Evolutionary conservation across 2,329 filamentous ascomycete genomes (phyloP).

Genomic region (Teratosphaeria gauchensis): DNA sequence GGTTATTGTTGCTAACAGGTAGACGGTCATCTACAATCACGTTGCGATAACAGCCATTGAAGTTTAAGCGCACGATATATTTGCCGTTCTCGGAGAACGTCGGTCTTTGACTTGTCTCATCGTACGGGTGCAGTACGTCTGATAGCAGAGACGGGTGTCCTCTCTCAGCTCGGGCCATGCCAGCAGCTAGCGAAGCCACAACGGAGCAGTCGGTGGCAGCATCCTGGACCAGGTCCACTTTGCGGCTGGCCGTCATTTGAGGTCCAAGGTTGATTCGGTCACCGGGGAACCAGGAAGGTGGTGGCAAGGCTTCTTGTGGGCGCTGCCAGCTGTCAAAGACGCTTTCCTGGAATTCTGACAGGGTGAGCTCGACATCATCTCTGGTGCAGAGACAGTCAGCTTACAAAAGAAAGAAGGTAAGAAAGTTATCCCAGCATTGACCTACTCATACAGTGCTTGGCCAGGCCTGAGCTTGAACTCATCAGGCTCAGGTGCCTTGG

Average conservation of each 20-base stretch:
- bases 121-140: slow-evolving; percentile 66
- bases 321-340: slow-evolving; percentile 81
- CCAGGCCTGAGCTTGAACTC: slow-evolving; percentile 51
- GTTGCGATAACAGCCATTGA: slow-evolving; percentile 84
- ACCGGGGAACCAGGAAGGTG: slow-evolving; percentile 29
- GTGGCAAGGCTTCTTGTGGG: slow-evolving; percentile 56
- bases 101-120: slow-evolving; percentile 49
- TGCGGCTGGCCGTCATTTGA: slow-evolving; percentile 48
- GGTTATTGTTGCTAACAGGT: slow-evolving; percentile 63
- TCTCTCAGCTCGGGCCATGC: slow-evolving; percentile 58
- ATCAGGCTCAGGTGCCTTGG: slow-evolving; percentile 46
- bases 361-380: slow-evolving; percentile 51
- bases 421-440: slow-evolving; percentile 12
- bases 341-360: slow-evolving; percentile 64
- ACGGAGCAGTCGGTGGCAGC: slow-evolving; percentile 95
- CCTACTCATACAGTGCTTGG: slow-evolving; percentile 55
- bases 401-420: slow-evolving; percentile 7
- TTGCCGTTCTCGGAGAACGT: slow-evolving; percentile 67
- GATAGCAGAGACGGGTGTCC: slow-evolving; percentile 64
- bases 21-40: slow-evolving; percentile 85
- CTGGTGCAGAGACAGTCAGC: slow-evolving; percentile 34
- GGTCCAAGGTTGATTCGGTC: slow-evolving; percentile 28
- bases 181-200: slow-evolving; percentile 85
- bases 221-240: slow-evolving; percentile 85
- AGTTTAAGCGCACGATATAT: slow-evolving; percentile 86